Evolutionary conservation across 2,329 filamentous ascomycete species (phyloP).

Genomic region (Penicillium capsulatum): DNA sequence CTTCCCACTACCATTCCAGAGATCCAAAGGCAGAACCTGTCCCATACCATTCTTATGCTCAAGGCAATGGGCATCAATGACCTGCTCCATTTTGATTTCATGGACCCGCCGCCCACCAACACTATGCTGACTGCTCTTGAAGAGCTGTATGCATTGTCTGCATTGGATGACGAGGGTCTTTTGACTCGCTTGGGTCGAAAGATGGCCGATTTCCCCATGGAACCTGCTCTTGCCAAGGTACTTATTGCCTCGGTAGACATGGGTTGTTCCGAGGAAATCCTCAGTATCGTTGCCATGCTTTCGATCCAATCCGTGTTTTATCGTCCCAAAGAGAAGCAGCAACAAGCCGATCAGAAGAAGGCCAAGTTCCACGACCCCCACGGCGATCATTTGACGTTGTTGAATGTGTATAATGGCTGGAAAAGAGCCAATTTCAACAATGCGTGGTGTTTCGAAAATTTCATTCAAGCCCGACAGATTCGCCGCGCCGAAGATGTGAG

Average conservation of each 20-base stretch:
- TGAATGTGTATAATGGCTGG: slow-evolving; percentile 98
- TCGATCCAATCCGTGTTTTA: slow-evolving; percentile 85
- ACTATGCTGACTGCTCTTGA: slow-evolving; percentile 96
- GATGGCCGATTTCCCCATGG: slow-evolving; percentile 99
- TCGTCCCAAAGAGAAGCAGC: slow-evolving; percentile 93
- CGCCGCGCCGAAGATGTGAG: slow-evolving; percentile 85
- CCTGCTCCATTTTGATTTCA: slow-evolving; percentile 94
- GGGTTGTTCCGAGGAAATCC: slow-evolving; percentile 86
- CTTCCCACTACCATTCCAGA: slow-evolving; percentile 92
- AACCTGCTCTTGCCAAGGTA: slow-evolving; percentile 84
- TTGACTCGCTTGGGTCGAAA: slow-evolving; percentile 87
- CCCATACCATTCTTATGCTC: slow-evolving; percentile 90
- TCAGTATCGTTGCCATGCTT: slow-evolving; percentile 93
- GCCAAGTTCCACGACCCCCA: slow-evolving; percentile 93
- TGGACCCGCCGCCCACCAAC: slow-evolving; percentile 96
- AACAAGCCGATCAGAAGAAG: slow-evolving; percentile 95
- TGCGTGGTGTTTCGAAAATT: slow-evolving; percentile 97
- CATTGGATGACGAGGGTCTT: slow-evolving; percentile 90
- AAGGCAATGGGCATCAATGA: slow-evolving; percentile 99
- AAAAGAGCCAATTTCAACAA: slow-evolving; percentile 76
- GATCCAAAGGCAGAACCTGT: slow-evolving; percentile 90
- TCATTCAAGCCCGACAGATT: slow-evolving; percentile 89
- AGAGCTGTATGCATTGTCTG: slow-evolving; percentile 86
- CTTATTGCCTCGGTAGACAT: slow-evolving; percentile 84
- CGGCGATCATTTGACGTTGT: slow-evolving; percentile 87